Percentiles rank a stretch among this genome's conserved stretches.
These are phyloP conservation scores for Podospora sp. DNA, from an alignment of 495 filamentous ascomycete genomes.

Conservation along the genomic window DNA sequence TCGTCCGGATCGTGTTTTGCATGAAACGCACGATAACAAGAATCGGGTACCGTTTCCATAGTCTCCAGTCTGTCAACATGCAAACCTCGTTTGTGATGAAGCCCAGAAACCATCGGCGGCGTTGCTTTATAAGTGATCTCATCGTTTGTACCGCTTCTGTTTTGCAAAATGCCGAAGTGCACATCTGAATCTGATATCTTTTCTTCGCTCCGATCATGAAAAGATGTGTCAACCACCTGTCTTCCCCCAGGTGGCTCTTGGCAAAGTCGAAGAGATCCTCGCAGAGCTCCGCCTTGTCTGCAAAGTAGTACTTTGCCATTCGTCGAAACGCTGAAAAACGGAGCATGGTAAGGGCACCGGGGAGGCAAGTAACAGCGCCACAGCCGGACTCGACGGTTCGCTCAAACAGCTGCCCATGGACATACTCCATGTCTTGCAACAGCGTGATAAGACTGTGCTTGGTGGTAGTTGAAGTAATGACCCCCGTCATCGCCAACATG, in stretches of 20 bases:
- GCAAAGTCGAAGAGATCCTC: slow-evolving; percentile 96
- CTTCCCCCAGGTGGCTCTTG: slow-evolving; percentile 94
- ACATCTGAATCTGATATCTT: slow-evolving; percentile 95
- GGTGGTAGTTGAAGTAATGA: slow-evolving; percentile 92
- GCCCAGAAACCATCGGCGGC: slow-evolving; percentile 94
- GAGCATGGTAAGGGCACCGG: slow-evolving; percentile 90
- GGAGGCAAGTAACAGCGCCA: slow-evolving; percentile 92
- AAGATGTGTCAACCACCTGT: slow-evolving; percentile 95
- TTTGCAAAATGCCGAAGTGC: slow-evolving; percentile 96
- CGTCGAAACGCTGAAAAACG: slow-evolving; percentile 95
- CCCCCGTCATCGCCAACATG: slow-evolving; percentile 98
- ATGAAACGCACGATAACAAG: slow-evolving; percentile 88
- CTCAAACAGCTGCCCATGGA: slow-evolving; percentile 97
- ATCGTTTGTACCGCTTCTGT: slow-evolving; percentile 95
- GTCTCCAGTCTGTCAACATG: slow-evolving; percentile 92
- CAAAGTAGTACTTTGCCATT: slow-evolving; percentile 99
- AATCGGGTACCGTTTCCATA: slow-evolving; percentile 91
- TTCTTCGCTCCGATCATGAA: slow-evolving; percentile 98
- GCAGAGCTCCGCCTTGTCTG: slow-evolving; percentile 94
- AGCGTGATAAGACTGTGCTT: slow-evolving; percentile 89
- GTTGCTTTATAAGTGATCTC: slow-evolving; percentile 85
- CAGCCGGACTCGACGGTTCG: slow-evolving; percentile 95
- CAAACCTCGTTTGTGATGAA: slow-evolving; percentile 99
- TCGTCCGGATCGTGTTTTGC: slow-evolving; percentile 97
- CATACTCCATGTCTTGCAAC: slow-evolving; percentile 97